Conservation (phyloP, 2,329 filamentous ascomycete genomes). For the Aspergillus uvarum region DNA sequence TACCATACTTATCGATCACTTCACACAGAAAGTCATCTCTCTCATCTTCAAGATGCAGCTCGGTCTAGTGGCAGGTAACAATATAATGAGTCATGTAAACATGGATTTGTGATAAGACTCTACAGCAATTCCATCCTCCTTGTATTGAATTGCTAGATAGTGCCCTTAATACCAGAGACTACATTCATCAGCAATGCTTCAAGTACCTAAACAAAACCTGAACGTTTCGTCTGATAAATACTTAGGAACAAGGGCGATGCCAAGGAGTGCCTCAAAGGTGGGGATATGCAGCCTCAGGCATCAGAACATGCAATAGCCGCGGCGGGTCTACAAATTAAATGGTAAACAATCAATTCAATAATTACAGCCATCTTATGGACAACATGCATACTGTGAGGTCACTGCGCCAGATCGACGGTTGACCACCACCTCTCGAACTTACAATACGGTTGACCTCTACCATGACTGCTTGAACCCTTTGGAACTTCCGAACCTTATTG, state of each 20-base stretch:
- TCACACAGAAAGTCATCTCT: no score
- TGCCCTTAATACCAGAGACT: no score
- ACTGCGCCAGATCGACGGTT: not conserved
- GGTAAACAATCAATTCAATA: slow-evolving; percentile 1
- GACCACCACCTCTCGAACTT: not conserved
- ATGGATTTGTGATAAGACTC: no score
- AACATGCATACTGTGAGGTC: not conserved
- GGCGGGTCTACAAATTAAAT: not conserved
- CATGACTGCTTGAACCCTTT: not conserved
- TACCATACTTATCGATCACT: no score
- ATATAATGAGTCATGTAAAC: no score
- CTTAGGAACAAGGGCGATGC: not conserved
- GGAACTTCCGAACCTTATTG: not conserved
- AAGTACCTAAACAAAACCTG: no score
- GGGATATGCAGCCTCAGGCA: not conserved
- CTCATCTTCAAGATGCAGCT: no score
- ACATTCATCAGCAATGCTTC: no score
- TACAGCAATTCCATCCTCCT: no score
- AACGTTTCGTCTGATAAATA: not conserved
- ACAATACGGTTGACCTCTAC: not conserved
- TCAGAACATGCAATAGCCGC: not conserved
- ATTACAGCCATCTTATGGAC: not conserved
- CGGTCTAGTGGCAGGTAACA: no score
- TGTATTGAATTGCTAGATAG: no score
- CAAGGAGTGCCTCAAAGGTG: not conserved